These are phyloP conservation scores for Xylaria intraflava DNA, from an alignment of 495 filamentous ascomycete genomes.

Conservation along the genomic window DNA sequence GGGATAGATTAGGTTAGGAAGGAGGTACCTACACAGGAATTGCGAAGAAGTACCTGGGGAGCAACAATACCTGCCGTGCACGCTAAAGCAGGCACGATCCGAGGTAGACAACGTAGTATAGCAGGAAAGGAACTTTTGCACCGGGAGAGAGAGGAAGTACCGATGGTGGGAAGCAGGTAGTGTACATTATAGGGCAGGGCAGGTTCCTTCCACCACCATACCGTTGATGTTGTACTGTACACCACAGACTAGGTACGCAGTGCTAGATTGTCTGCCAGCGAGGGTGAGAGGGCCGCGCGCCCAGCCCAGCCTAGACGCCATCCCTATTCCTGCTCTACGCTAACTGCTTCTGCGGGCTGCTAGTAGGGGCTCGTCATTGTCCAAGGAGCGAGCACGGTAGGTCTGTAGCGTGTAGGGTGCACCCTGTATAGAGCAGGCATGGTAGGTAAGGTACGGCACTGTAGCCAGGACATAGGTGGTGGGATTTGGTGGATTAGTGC, in stretches of 20 bases:
- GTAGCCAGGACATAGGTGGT: constrained; percentile 18
- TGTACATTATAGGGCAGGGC: too few relatives aligned
- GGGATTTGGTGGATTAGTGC: constrained; percentile 19
- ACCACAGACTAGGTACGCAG: background rate
- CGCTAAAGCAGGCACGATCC: background rate
- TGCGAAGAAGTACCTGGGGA: background rate
- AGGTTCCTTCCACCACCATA: background rate
- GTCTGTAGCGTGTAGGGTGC: too few relatives aligned
- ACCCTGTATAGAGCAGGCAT: constrained; percentile 26
- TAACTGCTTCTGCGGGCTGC: constrained; percentile 4
- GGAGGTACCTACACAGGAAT: constrained; percentile 1
- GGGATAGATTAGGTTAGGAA: background rate
- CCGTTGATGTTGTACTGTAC: background rate
- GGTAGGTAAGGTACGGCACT: constrained; percentile 16
- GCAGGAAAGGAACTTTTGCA: constrained; percentile 9
- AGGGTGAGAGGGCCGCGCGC: background rate
- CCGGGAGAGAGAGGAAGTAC: background rate
- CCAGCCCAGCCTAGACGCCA: constrained; percentile 1
- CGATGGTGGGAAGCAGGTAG: background rate
- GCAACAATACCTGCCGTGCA: background rate
- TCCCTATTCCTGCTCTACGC: background rate
- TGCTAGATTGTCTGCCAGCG: background rate
- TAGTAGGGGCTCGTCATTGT: constrained; percentile 22
- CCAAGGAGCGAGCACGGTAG: background rate
- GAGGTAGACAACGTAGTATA: background rate